Base-by-base conservation (phyloP, 1,284 basidiomycete species). In the Xerocomus minutiporus region DNA sequence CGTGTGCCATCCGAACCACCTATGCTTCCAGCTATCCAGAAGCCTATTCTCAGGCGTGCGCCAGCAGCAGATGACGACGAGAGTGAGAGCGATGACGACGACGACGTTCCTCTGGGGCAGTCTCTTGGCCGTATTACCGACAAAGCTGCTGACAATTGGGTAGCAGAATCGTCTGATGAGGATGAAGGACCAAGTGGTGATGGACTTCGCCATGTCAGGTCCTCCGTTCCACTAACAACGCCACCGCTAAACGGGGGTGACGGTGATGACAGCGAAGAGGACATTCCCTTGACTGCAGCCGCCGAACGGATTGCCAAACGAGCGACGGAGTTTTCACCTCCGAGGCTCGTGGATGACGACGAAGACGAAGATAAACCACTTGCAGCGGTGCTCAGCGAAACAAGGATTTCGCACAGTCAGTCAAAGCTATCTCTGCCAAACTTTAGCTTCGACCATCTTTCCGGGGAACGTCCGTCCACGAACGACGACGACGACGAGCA, bases 291-390 rank as follows among this genome's bases (percentile, higher is more conserved):
- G n/a, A 79, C 81, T 23, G 78, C 79, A 11, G 80, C 85, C 11
- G 74, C 83, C 25, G 43, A 63, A 31, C 61, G 66, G 34, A 58
- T 70, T 50, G 64, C 35, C 32, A 68, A 57, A 31, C 66, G 65
- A 34, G 51, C 57, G 15, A 58, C 63, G 12, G 66, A 58, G 7
- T 48, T 69, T 15, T 51, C 55, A 39, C 55, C 46, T 31, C 39
- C 52, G 17, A 57, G 45, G 31, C 20, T 58, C 15, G 5, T 46
- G 17, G 57, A 58, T 17, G 69, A 67, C 13, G 68, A 67, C 13
- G 67, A 67, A 28, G 80, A 82, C 59, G 89, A 91, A 61, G 89
- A 91, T 58, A 77, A 78, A 59, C 88, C 88, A 7, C 69, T 91
- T 32, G 81, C 84, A 7, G 73, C 72, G 45, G 67, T 90, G 9